These are phyloP conservation scores for Nicotiana sylvestris DNA, from an alignment of 257 asterid genomes.

Conservation along the genomic window DNA sequence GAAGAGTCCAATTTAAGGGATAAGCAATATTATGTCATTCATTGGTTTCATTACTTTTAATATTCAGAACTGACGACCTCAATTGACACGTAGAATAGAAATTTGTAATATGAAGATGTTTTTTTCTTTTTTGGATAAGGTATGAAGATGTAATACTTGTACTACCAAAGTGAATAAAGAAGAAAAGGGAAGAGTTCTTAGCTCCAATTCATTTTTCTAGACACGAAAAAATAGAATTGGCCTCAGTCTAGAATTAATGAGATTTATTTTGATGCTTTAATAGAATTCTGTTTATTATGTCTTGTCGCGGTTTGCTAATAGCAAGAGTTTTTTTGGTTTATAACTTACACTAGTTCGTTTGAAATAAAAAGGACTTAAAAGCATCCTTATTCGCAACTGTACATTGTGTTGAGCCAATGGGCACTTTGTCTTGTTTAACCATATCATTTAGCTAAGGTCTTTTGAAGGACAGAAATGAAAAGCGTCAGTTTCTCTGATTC, in stretches of 20 bases:
- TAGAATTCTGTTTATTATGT: background rate
- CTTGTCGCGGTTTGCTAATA: background rate
- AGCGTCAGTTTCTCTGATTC: constrained; percentile 15
- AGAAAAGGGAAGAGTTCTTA: background rate
- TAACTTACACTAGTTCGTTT: background rate
- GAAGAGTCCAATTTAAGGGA: background rate
- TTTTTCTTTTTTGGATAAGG: background rate
- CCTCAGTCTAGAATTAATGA: background rate
- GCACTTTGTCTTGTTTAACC: background rate
- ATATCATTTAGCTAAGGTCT: background rate
- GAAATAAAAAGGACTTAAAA: background rate
- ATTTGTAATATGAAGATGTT: background rate
- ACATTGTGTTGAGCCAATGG: background rate
- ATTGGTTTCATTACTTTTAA: background rate
- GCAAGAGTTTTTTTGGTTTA: background rate
- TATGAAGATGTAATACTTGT: background rate
- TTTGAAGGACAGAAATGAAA: constrained; percentile 2
- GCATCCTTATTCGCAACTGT: background rate
- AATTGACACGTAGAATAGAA: background rate
- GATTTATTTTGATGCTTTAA: background rate
- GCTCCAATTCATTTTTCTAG: background rate
- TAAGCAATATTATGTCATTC: background rate
- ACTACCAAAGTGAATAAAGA: background rate
- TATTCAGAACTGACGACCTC: background rate
- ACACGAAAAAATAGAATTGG: background rate